Percentiles rank a stretch among this genome's conserved stretches.
phyloP scores from a whole-genome alignment of 805 yeast genomes.

The Yarrowia sp. region DNA sequence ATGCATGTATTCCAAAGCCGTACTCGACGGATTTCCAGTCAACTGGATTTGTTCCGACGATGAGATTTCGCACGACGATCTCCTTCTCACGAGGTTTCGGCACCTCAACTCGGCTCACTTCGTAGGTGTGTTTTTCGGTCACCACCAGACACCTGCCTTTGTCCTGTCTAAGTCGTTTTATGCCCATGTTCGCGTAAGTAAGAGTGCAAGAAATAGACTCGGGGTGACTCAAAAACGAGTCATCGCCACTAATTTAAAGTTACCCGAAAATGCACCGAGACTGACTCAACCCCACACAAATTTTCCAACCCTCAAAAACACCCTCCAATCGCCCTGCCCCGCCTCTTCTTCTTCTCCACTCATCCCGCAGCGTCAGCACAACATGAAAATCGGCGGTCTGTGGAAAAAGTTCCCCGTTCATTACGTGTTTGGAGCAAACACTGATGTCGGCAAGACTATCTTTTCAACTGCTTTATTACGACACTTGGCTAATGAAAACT shows the following conservation, averaged over 20 bases:
- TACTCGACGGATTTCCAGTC: slow-evolving; percentile 37
- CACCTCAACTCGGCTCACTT: not conserved
- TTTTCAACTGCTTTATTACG: slow-evolving; percentile 42
- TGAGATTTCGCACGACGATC: slow-evolving; percentile 9
- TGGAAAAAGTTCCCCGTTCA: slow-evolving; percentile 38
- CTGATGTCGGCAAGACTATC: slow-evolving; percentile 46
- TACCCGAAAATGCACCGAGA: slow-evolving; percentile 26
- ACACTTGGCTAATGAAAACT: slow-evolving; percentile 26
- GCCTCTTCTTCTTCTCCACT: not conserved
- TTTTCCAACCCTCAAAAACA: not conserved
- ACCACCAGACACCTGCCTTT: not conserved
- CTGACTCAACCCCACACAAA: slow-evolving; percentile 10
- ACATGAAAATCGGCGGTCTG: slow-evolving; percentile 33
- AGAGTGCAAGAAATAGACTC: too few relatives aligned
- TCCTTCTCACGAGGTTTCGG: not conserved
- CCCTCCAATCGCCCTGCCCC: not conserved
- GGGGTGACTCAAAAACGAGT: not conserved
- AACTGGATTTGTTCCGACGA: slow-evolving; percentile 20
- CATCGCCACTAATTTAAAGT: not conserved
- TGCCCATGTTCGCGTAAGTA: not conserved
- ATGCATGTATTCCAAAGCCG: slow-evolving; percentile 29
- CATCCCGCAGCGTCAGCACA: not conserved
- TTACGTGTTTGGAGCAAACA: slow-evolving; percentile 45
- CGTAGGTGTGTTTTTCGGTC: not conserved
- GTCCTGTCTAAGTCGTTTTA: slow-evolving; percentile 4